Percentiles rank a stretch among this genome's conserved stretches.
Conservation (phyloP, 2,329 filamentous ascomycete species). For the Aspergillus japonicus region DNA sequence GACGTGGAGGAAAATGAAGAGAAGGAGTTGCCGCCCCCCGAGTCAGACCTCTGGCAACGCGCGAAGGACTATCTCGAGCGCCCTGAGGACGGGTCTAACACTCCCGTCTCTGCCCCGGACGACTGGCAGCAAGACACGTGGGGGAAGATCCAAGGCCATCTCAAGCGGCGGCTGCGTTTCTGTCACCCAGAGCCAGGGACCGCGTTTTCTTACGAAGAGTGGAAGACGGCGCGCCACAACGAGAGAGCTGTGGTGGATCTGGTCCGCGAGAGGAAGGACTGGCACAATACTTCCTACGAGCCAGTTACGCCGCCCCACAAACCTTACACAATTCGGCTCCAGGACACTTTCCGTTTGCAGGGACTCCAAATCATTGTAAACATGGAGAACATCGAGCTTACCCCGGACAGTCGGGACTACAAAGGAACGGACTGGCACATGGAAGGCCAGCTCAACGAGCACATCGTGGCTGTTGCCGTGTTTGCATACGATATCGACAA, state of each 20-base stretch:
- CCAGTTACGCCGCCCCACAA: background rate
- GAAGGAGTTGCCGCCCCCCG: background rate
- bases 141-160: background rate
- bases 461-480: background rate
- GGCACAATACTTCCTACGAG: background rate
- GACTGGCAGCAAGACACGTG: background rate
- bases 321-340: background rate
- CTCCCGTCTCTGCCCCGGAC: background rate
- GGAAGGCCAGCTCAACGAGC: conserved; percentile 2
- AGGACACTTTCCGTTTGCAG: background rate
- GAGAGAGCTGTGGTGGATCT: background rate
- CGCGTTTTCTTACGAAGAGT: background rate
- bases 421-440: background rate
- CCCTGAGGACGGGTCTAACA: background rate
- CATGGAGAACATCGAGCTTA: background rate
- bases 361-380: background rate
- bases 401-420: background rate
- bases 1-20: background rate
- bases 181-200: conserved; percentile 1
- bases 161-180: background rate
- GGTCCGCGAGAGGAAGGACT: background rate
- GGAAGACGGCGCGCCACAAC: background rate
- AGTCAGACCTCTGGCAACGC: background rate
- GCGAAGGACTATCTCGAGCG: background rate
- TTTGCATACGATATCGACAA: background rate